Conservation (phyloP, 306 rosid genomes). For the Phaseolus lunatus region DNA sequence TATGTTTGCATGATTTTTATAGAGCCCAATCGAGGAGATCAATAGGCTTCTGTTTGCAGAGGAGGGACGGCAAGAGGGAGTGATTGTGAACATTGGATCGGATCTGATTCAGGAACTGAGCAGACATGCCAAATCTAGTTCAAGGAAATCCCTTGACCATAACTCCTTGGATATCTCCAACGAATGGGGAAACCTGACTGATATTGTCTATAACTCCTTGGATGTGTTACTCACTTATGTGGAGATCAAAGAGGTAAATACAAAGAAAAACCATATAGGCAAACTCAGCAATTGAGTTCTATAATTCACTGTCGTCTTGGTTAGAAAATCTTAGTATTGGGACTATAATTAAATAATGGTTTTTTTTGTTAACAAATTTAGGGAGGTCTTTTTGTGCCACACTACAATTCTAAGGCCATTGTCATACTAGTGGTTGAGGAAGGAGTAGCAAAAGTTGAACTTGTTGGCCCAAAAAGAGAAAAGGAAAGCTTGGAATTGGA, state of each 20-base stretch:
- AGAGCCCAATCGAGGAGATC: slow-evolving; percentile 38
- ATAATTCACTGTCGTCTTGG: not conserved
- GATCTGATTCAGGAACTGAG: slow-evolving; percentile 35
- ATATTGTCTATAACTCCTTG: too few species aligned
- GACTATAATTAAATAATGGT: not conserved
- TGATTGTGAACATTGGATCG: slow-evolving; percentile 32
- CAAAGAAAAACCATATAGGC: not conserved
- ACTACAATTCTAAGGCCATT: slow-evolving; percentile 40
- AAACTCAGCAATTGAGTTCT: not conserved
- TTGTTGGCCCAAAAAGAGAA: not conserved
- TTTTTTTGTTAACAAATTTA: not conserved
- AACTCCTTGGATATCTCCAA: too few species aligned
- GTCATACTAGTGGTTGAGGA: not conserved
- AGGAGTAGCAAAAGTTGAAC: slow-evolving; percentile 40
- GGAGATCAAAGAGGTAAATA: slow-evolving; percentile 24
- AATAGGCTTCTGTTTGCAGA: slow-evolving; percentile 30
- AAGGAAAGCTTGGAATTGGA: not conserved
- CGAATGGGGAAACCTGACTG: too few species aligned
- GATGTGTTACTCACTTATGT: not conserved
- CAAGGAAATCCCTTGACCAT: slow-evolving; percentile 17
- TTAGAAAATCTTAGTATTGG: not conserved
- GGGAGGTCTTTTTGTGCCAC: slow-evolving; percentile 48
- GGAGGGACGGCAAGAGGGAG: slow-evolving; percentile 29
- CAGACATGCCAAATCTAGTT: slow-evolving; percentile 30
- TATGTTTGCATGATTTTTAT: too few species aligned